These are phyloP conservation scores for Solanum habrochaites DNA, from an alignment of 257 asterid species.

Conservation along the genomic window DNA sequence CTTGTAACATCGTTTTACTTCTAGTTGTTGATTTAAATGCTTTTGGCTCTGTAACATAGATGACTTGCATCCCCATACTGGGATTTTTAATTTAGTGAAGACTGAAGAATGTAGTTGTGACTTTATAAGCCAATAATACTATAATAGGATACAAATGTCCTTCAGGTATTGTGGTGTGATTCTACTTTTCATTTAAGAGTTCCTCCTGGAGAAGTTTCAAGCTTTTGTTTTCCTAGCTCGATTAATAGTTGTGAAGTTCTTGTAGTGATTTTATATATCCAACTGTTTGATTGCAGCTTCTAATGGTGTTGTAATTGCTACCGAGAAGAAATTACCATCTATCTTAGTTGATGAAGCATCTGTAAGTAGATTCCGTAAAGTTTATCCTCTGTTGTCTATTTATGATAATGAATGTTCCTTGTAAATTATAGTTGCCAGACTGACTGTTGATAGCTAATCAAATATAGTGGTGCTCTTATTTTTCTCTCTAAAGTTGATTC, in stretches of 20 bases:
- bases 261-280: neutral
- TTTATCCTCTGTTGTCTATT: neutral
- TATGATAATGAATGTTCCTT: neutral
- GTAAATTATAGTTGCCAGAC: neutral
- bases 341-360: constrained; percentile 96
- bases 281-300: constrained; percentile 56
- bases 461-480: neutral
- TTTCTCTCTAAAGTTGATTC: neutral
- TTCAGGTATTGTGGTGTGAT: neutral
- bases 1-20: neutral
- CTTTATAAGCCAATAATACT: neutral
- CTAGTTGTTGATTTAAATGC: neutral
- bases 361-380: constrained; percentile 31
- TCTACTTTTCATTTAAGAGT: neutral
- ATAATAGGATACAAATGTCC: neutral
- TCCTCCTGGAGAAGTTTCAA: neutral
- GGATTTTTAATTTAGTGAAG: neutral
- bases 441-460: neutral
- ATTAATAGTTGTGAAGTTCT: neutral
- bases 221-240: neutral
- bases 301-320: constrained; percentile 97
- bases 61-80: neutral
- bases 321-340: constrained; percentile 95
- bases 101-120: neutral
- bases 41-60: neutral